Evolutionary conservation across 371 early-diverging fungal species (phyloP), one percentile per base, ranked within the genome.

Genomic region (Haplosporangium sp.): DNA sequence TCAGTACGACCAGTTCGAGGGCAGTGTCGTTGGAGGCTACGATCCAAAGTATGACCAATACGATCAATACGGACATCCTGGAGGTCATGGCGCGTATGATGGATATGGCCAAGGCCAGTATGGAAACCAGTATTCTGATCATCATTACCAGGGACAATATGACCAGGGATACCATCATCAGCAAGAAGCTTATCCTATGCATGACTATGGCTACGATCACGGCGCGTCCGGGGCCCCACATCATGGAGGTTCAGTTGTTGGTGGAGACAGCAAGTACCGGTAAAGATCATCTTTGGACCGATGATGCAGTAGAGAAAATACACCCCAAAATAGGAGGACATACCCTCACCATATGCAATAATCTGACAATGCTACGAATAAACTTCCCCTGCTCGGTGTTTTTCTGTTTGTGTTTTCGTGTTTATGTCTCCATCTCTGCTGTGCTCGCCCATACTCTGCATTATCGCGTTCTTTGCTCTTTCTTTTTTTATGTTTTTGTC

Each of bases 141-240:
- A 61, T 52, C 61, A 56, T 20, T 59, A 71, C 13, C 29, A 29
- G 4, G 29, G 29, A 29, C 29, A 29, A 29, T 29, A 29, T 29
- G 29, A 29, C 29, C 29, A 29, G 29, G 70, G 59, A 10, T 59
- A 67, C 46, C 67, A 51, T 9, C 60, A 40, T 41, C 36, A 50
- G 29, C 69, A 40, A 23, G 56, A 63, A 9, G 58, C 23, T 4
- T 63, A 69, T 43, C 56, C 54, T 10, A 48, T 61, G 56, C 61
- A 55, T n/a, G 69, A 69, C 11, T 74, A 74, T 59, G 69, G 69
- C 21, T 69, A 58, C 52, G 75, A 74, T 2, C 58, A 61, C 29
- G 20, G 29, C 29, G 50, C 11, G 45, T 45, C 20, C 20, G 55
- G 37, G 55, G 16, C 2, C 45, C 29, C 13, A 23, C 18, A 46